Percentiles rank a stretch among this genome's conserved stretches.
These are phyloP conservation scores for Schwanniomyces vanrijiae DNA, from an alignment of 805 yeast genomes.

Conservation along the genomic window DNA sequence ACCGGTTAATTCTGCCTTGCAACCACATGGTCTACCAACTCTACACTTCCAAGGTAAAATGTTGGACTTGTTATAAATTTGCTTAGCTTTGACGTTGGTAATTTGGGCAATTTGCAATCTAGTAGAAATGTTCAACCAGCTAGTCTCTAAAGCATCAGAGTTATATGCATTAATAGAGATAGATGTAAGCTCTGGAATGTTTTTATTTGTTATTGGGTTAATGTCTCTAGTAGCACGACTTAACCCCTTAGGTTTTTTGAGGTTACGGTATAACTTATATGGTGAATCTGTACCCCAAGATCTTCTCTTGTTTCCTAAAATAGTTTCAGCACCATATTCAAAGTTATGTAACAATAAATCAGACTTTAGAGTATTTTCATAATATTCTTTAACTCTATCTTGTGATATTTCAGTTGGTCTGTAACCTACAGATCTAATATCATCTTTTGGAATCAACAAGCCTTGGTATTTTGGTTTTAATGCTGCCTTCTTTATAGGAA, in stretches of 20 bases:
- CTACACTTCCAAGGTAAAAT: conserved; percentile 85
- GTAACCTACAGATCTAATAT: conserved; percentile 76
- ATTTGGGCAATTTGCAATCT: conserved; percentile 84
- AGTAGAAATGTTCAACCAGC: conserved; percentile 74
- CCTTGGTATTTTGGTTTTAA: conserved; percentile 76
- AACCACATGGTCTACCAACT: conserved; percentile 89
- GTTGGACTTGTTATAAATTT: conserved; percentile 72
- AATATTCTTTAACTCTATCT: conserved; percentile 80
- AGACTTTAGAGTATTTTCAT: conserved; percentile 66
- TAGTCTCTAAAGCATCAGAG: conserved; percentile 65
- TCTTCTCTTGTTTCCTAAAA: conserved; percentile 70
- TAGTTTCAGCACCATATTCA: conserved; percentile 56
- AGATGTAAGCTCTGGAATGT: conserved; percentile 70
- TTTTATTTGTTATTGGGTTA: conserved; percentile 61
- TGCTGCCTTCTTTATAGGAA: conserved; percentile 69
- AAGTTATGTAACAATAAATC: conserved; percentile 80
- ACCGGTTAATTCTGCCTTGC: conserved; percentile 75
- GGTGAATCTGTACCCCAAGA: conserved; percentile 88
- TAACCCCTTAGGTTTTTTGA: conserved; percentile 73
- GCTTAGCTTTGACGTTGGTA: conserved; percentile 83
- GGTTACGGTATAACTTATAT: conserved; percentile 81
- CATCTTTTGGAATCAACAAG: conserved; percentile 64
- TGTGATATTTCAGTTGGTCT: conserved; percentile 73
- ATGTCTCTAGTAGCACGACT: conserved; percentile 73
- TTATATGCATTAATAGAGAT: conserved; percentile 77